A percentile compares a stretch with the other conserved stretches of the same genome.
These are phyloP conservation scores for Chaetothyriales sp. DNA, from an alignment of 2,329 filamentous ascomycete species.

Conservation along the genomic window DNA sequence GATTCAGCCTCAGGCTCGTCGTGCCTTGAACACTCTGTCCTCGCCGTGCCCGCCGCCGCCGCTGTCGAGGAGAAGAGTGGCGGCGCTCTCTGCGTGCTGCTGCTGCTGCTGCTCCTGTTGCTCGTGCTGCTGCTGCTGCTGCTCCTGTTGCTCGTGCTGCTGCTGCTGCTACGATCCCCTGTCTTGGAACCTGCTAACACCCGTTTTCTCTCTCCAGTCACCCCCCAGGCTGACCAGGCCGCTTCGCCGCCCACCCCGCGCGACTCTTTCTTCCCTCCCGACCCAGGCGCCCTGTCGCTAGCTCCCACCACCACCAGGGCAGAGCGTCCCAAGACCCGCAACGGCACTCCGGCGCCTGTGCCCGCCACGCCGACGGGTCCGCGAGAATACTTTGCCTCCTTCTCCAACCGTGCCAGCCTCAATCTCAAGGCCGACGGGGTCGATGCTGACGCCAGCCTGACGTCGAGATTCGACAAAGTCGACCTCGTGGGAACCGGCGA, in stretches of 20 bases:
- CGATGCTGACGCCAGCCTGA: constrained; percentile 62
- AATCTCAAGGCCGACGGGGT: constrained; percentile 58
- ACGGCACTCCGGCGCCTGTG: constrained; percentile 32
- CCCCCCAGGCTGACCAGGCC: constrained; percentile 45
- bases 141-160: too few relatives aligned
- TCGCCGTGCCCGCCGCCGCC: constrained; percentile 24
- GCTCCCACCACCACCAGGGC: constrained; percentile 51
- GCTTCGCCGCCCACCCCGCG: constrained; percentile 64
- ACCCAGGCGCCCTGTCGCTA: constrained; percentile 75
- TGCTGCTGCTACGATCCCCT: constrained; percentile 20
- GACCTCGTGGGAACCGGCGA: constrained; percentile 74
- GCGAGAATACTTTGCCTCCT: constrained; percentile 43
- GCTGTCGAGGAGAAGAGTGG: constrained; percentile 24
- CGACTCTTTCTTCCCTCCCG: constrained; percentile 59
- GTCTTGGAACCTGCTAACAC: constrained; percentile 41
- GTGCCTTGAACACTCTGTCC: constrained; percentile 26
- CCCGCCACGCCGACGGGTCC: constrained; percentile 73
- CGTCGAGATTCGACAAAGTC: constrained; percentile 65
- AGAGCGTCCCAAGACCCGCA: constrained; percentile 27
- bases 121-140: too few relatives aligned
- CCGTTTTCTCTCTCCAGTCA: constrained; percentile 41
- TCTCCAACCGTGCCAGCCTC: constrained; percentile 49
- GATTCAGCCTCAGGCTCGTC: constrained; percentile 26
- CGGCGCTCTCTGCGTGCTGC: constrained; percentile 18
- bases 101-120: too few relatives aligned